Conservation (phyloP, 2,329 filamentous ascomycete species). For the Verticillium zaregamsianum region DNA sequence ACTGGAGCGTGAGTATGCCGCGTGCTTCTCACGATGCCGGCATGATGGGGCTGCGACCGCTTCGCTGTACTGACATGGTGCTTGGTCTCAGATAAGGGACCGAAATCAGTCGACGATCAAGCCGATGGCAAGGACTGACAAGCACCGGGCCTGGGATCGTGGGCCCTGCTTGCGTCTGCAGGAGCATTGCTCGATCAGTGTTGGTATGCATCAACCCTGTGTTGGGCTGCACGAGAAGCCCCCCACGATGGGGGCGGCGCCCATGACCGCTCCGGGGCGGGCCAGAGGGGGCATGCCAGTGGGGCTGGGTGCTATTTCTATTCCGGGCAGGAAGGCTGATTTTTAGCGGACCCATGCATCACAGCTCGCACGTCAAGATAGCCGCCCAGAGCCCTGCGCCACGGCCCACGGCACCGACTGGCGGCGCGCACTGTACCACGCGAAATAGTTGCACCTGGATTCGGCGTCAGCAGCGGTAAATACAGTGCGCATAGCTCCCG, state of each 20-base stretch:
- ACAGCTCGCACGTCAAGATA: neutral
- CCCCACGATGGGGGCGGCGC: neutral
- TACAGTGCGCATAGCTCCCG: neutral
- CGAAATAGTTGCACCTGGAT: neutral
- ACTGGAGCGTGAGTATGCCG: too few relatives aligned
- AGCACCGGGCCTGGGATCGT: too few relatives aligned
- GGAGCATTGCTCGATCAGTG: neutral
- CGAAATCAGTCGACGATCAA: too few relatives aligned
- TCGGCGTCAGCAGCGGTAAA: neutral
- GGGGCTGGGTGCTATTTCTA: neutral
- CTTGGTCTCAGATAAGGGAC: too few relatives aligned
- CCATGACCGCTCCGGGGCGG: neutral
- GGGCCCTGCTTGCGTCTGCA: neutral
- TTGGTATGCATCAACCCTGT: neutral
- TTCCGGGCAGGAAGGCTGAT: neutral
- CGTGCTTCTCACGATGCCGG: too few relatives aligned
- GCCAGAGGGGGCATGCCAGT: neutral
- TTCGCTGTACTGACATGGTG: too few relatives aligned
- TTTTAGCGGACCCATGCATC: neutral
- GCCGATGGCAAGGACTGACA: too few relatives aligned
- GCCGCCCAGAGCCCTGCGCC: neutral
- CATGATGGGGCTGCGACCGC: too few relatives aligned
- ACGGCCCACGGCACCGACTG: neutral
- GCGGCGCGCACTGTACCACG: neutral
- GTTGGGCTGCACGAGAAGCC: neutral